Conservation (phyloP, 2,329 filamentous ascomycete genomes). For the Fusarium tupiense region DNA sequence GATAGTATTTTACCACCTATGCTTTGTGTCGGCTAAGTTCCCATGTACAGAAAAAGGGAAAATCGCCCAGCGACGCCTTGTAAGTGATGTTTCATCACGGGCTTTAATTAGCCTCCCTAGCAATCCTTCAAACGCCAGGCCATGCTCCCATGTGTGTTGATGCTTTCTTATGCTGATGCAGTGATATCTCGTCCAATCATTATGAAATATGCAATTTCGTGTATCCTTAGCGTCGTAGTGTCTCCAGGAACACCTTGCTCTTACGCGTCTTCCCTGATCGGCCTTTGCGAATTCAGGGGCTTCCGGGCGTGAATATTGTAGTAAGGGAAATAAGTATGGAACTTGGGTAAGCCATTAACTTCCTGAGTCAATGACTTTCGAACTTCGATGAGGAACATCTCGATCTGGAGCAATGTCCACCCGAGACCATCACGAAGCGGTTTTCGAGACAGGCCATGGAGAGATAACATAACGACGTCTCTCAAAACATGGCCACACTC, state of each 20-base stretch:
- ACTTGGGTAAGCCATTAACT: conserved; percentile 46
- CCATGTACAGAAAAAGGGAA: neutral
- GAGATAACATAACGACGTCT: conserved; percentile 53
- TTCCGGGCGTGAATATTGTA: conserved; percentile 53
- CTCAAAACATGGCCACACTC: conserved; percentile 58
- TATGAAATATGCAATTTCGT: conserved; percentile 11
- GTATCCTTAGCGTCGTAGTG: neutral
- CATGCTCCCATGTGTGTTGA: conserved; percentile 8
- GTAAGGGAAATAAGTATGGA: conserved; percentile 54
- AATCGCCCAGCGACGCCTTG: conserved; percentile 8
- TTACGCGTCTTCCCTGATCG: neutral
- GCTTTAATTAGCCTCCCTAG: neutral
- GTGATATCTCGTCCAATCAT: conserved; percentile 25
- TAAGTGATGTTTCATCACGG: neutral
- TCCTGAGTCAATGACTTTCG: conserved; percentile 51
- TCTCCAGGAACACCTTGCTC: neutral
- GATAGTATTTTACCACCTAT: neutral
- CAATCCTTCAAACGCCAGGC: conserved; percentile 17
- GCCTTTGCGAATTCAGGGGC: conserved; percentile 36
- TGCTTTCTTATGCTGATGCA: conserved; percentile 1
- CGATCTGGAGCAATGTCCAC: conserved; percentile 55
- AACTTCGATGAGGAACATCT: conserved; percentile 56
- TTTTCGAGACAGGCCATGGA: conserved; percentile 51
- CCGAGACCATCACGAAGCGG: conserved; percentile 52
- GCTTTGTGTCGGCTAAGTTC: neutral